These are phyloP conservation scores for Fusarium virguliforme DNA, from an alignment of 2,329 filamentous ascomycete genomes.

Conservation along the genomic window DNA sequence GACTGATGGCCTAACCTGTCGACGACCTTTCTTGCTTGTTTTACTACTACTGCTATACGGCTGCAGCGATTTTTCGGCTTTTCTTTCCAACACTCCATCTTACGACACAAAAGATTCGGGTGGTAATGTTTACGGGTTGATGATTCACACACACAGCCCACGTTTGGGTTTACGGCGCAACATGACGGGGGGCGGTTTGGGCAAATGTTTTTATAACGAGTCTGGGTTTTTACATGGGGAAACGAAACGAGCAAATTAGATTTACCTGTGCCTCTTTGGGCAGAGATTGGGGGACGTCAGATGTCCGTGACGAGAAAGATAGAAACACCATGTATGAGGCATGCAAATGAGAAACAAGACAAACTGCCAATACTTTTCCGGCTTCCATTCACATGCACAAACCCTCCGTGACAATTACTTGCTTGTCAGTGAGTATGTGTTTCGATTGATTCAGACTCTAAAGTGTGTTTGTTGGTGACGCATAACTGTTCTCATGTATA, in stretches of 20 bases:
- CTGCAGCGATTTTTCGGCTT: constrained; percentile 27
- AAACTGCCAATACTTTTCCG: not conserved
- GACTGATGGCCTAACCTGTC: constrained; percentile 19
- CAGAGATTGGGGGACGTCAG: not conserved
- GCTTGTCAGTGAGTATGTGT: not conserved
- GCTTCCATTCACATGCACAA: not conserved
- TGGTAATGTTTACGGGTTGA: constrained; percentile 35
- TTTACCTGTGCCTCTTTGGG: not conserved
- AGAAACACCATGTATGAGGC: constrained; percentile 22
- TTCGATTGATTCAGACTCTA: constrained; percentile 4
- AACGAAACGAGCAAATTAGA: constrained; percentile 10
- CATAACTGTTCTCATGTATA: not conserved
- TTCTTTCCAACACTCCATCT: constrained; percentile 7
- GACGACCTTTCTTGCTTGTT: constrained; percentile 19
- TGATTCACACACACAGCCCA: constrained; percentile 27
- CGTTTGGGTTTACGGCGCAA: constrained; percentile 36
- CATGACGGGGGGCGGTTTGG: constrained; percentile 25
- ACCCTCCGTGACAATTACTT: not conserved
- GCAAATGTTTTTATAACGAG: not conserved
- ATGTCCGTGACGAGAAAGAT: constrained; percentile 10
- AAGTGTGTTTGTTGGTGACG: not conserved
- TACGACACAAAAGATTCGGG: constrained; percentile 24
- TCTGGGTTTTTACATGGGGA: constrained; percentile 15
- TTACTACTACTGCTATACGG: constrained; percentile 27
- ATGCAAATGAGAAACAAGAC: constrained; percentile 32